Evolutionary conservation across 345 rosid genomes (phyloP), one percentile per base, ranked within the genome.

Genomic region (Gossypioides kirkii): DNA sequence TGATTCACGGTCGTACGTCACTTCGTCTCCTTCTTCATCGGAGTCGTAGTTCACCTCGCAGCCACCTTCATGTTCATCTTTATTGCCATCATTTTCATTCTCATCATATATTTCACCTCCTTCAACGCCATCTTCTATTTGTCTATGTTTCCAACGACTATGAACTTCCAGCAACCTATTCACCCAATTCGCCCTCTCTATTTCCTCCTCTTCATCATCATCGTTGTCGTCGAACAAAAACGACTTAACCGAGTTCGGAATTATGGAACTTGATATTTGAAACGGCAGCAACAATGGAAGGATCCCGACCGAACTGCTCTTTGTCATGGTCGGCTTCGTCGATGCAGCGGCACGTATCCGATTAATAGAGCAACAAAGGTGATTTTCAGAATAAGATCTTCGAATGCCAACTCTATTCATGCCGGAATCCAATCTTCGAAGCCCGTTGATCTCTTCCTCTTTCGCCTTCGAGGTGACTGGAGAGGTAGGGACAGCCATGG

Each of bases 311-410:
- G 97, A 90, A 17, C 62, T 80, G 75, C 96, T 81, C 76, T 18
- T 83, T 77, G 84, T 89, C 67, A 58, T 7, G 62, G 85, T 84
- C 18, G 91, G 87, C 69, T 72, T 73, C 16, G 77, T 53, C 0
- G 92, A 82, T 22, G 86, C 70, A 13, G 86, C 70, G 10, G 91
- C 91, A 17, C 78, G 75, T 16, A 78, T 20, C 8, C 86, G 80
- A 62, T 80, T 83, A 20, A 47, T 61, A 10, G 88, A 79, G 59
- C 71, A 68, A 73, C 85, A 90, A 60, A 94, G 84, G 60, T 86
- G 93, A 73, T 84, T 86, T 25, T 92, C 95, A 1, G 97, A 94
- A 60, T 65, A 73, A 11, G 94, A 92, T 76, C 97, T 84, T 13
- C 69, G 81, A 46, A 94, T 83, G 8, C 75, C 72, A 6, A 77